Evolutionary conservation across 805 yeast species (phyloP), one percentile per base, ranked within the genome.

Genomic region (Metschnikowia lunata): DNA sequence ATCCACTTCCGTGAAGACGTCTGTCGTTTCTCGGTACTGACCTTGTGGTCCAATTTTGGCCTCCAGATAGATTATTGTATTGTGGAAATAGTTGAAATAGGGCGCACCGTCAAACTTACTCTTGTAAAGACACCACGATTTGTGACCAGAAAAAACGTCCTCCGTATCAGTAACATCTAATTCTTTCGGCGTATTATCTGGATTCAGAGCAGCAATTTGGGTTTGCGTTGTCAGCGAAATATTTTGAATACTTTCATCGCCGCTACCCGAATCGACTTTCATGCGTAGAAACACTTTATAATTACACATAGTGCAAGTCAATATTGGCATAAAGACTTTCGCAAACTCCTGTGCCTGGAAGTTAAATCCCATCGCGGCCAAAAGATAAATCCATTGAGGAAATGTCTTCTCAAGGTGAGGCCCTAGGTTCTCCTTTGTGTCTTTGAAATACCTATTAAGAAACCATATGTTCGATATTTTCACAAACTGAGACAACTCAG

Each of bases 301-400:
- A 50, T 70, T 68, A 48, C 76, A 71, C 45, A 61, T 61, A 27
- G 55, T 40, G 50, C 75, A 70, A n/a, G 58, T 60, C 32, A 70
- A 50, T 11, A 67, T 51, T 6, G 68, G 51, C 4, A 68, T 60
- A 14, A 60, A 37, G 12, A 59, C 55, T 26, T 54, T 36, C 6
- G 60, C 48, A 48, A 61, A 62, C 3, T 59, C 49, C 49, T 66
- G 72, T 7, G 63, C 58, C 29, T 62, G 48, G 34, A 71, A 51
- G 12, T 54, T 54, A 75, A 75, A 71, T 7, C 74, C 74, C 40
- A 60, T 47, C 26, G 61, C 49, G 6, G 73, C 68, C n/a, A 69
- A 40, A n/a, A 54, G 42, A 46, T 66, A 69, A 23, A 63, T 46
- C 70, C 70, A 66, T 0, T 33, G 29, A 8, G 72, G 72, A 2